phyloP scores from a whole-genome alignment of 345 rosid species.

The Syzygium aromaticum region DNA sequence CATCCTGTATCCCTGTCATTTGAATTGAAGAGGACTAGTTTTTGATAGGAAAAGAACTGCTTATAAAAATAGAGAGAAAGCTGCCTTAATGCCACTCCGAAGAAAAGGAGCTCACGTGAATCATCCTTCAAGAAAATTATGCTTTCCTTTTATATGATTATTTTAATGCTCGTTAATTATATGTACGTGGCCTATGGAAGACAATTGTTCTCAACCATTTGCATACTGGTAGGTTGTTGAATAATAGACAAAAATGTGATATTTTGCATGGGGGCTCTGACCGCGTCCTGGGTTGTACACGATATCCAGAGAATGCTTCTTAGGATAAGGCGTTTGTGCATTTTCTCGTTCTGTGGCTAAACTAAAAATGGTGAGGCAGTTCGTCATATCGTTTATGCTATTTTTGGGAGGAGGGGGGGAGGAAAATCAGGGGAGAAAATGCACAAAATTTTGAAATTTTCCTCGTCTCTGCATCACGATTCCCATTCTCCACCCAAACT shows the following conservation, averaged over 20 bases:
- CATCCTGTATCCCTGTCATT: neutral
- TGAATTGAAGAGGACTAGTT: neutral
- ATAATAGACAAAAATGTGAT: neutral
- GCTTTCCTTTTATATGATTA: neutral
- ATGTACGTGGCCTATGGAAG: neutral
- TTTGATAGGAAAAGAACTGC: neutral
- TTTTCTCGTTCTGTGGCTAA: neutral
- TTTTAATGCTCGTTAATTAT: neutral
- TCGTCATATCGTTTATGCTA: neutral
- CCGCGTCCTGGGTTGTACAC: neutral
- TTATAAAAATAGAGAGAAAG: neutral
- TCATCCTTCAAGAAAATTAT: neutral
- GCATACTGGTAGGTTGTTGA: neutral
- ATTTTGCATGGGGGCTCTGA: neutral
- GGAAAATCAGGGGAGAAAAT: neutral
- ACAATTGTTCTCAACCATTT: neutral
- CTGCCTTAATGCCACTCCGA: neutral
- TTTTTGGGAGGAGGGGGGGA: neutral
- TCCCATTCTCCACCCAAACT: neutral
- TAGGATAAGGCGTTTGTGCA: neutral
- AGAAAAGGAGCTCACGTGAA: neutral
- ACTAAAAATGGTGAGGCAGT: neutral
- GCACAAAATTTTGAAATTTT: neutral
- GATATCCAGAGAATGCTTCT: neutral
- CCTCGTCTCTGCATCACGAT: neutral